phyloP scores from a whole-genome alignment of 2,329 filamentous ascomycete genomes.

The Pseudocercospora pini-densiflorae region DNA sequence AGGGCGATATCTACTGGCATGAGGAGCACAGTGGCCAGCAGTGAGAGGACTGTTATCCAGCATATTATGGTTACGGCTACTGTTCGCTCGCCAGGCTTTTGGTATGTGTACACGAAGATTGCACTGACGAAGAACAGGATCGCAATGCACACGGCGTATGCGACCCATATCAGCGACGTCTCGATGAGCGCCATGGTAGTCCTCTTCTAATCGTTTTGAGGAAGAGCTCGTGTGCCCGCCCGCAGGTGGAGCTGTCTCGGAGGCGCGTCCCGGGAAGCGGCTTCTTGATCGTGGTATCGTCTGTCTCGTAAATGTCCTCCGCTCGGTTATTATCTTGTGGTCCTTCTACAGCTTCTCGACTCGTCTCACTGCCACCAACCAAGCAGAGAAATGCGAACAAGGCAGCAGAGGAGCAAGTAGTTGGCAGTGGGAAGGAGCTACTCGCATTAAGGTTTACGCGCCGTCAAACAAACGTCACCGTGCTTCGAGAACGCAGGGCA shows the following conservation, averaged over 20 bases:
- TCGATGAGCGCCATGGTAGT: slow-evolving; percentile 71
- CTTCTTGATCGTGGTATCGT: neutral
- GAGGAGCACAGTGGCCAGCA: slow-evolving; percentile 89
- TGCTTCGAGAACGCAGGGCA: neutral
- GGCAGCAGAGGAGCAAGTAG: slow-evolving; percentile 2
- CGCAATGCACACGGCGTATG: slow-evolving; percentile 81
- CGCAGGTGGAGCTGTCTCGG: neutral
- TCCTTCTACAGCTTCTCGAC: neutral
- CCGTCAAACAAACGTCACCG: neutral
- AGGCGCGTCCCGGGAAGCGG: neutral
- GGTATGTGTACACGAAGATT: slow-evolving; percentile 90
- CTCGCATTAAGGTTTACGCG: neutral
- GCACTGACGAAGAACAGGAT: slow-evolving; percentile 77
- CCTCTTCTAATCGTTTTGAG: neutral
- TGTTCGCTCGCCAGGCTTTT: slow-evolving; percentile 84
- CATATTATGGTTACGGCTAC: slow-evolving; percentile 80
- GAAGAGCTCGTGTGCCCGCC: neutral
- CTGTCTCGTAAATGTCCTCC: neutral
- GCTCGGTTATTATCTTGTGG: neutral
- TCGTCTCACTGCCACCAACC: neutral
- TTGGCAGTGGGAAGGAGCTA: slow-evolving; percentile 1
- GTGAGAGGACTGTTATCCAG: slow-evolving; percentile 81
- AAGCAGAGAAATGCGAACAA: neutral
- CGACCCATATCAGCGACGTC: slow-evolving; percentile 90
- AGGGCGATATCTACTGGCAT: slow-evolving; percentile 95